Percentiles rank a stretch among this genome's conserved stretches.
These are phyloP conservation scores for Trichoderma simmonsii DNA, from an alignment of 2,329 filamentous ascomycete genomes.

Conservation along the genomic window DNA sequence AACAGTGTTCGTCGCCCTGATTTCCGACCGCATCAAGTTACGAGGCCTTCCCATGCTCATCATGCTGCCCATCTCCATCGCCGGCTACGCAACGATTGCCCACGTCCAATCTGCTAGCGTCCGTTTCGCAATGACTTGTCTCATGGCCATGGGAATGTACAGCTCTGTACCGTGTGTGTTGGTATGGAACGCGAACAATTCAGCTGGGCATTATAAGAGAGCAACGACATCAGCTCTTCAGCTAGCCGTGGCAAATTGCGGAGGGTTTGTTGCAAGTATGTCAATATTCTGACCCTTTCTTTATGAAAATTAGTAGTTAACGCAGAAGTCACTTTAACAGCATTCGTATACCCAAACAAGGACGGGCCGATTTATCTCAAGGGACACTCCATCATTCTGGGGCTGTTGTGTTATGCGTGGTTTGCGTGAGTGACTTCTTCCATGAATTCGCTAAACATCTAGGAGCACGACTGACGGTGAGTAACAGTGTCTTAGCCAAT, in stretches of 20 bases:
- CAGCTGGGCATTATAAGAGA: constrained; percentile 66
- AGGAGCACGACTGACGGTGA: neutral
- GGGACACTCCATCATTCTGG: constrained; percentile 60
- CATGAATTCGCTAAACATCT: neutral
- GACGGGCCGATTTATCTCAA: constrained; percentile 57
- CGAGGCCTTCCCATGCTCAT: constrained; percentile 61
- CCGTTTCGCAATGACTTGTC: constrained; percentile 64
- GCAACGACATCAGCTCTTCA: constrained; percentile 65
- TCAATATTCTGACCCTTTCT: neutral
- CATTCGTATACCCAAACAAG: constrained; percentile 57
- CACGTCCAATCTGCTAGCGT: constrained; percentile 49
- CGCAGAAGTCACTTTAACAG: constrained; percentile 25
- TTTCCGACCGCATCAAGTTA: constrained; percentile 59
- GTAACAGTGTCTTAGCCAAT: constrained; percentile 54
- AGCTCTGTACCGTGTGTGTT: constrained; percentile 60
- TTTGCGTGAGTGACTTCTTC: constrained; percentile 50
- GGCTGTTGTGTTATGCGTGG: constrained; percentile 60
- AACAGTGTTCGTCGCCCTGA: constrained; percentile 49
- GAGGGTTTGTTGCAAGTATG: constrained; percentile 62
- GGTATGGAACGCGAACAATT: constrained; percentile 67
- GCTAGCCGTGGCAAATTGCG: constrained; percentile 63
- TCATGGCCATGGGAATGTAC: constrained; percentile 65
- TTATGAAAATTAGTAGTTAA: neutral
- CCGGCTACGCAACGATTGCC: constrained; percentile 63
- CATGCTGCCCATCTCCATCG: constrained; percentile 61